A percentile compares a stretch with the other conserved stretches of the same genome.
Evolutionary conservation across 148 eudicot species (phyloP).

Genomic region (Simmondsia chinensis): DNA sequence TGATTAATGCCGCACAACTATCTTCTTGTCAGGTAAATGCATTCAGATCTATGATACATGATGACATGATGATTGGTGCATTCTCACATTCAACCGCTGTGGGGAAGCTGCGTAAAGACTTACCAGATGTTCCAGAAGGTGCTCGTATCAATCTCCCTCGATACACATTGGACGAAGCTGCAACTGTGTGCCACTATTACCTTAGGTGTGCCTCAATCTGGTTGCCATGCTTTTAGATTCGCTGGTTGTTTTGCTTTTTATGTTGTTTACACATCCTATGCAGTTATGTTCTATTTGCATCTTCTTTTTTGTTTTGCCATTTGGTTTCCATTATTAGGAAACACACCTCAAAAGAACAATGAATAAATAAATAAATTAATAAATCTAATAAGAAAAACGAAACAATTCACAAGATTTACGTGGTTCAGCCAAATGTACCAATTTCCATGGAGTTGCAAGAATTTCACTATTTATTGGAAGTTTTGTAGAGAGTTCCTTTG

Average conservation of each 20-base stretch:
- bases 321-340: too few species aligned
- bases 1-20: neutral
- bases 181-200: conserved; percentile 77
- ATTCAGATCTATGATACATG: conserved; percentile 80
- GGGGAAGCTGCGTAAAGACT: conserved; percentile 76
- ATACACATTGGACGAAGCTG: conserved; percentile 82
- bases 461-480: too few species aligned
- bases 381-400: too few species aligned
- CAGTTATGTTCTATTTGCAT: too few species aligned
- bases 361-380: too few species aligned
- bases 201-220: conserved; percentile 45
- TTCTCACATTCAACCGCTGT: conserved; percentile 98
- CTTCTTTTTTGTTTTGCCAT: too few species aligned
- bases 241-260: neutral
- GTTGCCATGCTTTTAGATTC: neutral
- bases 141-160: conserved; percentile 70
- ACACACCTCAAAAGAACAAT: too few species aligned
- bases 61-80: conserved; percentile 98
- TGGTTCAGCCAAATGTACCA: too few species aligned
- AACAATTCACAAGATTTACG: too few species aligned
- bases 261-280: conserved; percentile 1
- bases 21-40: conserved; percentile 60
- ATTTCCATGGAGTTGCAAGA: too few species aligned
- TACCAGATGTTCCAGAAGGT: conserved; percentile 76
- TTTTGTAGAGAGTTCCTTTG: too few species aligned